These are phyloP conservation scores for Aspergillus latus DNA, from an alignment of 2,329 filamentous ascomycete species.

Conservation along the genomic window DNA sequence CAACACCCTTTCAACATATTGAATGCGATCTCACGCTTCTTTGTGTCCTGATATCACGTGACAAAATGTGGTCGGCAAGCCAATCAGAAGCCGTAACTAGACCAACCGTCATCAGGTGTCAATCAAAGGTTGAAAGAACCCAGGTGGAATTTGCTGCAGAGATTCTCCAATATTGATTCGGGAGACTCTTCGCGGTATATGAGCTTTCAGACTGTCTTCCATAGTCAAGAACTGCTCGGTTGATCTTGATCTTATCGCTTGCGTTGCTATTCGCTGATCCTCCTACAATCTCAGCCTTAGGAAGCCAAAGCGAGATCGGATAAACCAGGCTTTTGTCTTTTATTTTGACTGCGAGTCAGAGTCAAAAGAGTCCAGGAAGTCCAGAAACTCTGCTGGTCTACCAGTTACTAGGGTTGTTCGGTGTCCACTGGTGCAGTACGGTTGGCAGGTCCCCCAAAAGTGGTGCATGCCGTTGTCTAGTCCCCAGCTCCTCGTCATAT, in stretches of 20 bases:
- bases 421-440: no score
- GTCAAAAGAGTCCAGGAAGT: background rate
- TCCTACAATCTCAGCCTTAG: background rate
- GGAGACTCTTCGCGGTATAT: background rate
- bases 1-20: no score
- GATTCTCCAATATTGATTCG: background rate
- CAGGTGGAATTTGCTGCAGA: background rate
- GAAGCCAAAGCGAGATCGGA: background rate
- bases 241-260: background rate
- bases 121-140: background rate
- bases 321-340: background rate
- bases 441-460: background rate
- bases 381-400: background rate
- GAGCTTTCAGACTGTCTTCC: background rate
- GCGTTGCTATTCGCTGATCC: background rate
- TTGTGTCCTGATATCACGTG: no score
- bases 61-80: no score
- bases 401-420: background rate
- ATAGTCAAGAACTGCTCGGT: background rate
- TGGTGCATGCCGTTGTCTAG: background rate
- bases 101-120: background rate
- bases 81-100: no score
- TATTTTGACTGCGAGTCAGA: background rate
- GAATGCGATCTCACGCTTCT: no score
- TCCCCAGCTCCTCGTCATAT: constrained; percentile 33